Evolutionary conservation across 108 stramenopile species (phyloP).

Genomic region (Chaetoceros tenuissimus): DNA sequence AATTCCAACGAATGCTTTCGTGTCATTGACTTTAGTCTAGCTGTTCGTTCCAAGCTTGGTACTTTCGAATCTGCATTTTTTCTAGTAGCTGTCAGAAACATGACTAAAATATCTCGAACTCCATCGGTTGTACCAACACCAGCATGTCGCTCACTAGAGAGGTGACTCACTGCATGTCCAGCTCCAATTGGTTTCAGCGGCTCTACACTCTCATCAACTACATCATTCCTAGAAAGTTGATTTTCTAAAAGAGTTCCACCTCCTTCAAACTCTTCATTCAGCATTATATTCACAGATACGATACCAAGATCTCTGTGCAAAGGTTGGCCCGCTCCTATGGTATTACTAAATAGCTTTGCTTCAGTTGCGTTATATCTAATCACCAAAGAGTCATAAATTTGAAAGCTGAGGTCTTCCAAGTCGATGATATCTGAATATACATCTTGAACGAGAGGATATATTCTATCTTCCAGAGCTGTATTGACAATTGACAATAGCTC

Average conservation of each 20-base stretch:
- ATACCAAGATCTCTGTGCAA: constrained; percentile 65
- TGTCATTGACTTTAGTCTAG: too few relatives aligned
- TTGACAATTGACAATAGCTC: constrained; percentile 14
- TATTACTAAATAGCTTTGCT: constrained; percentile 10
- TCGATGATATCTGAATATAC: constrained; percentile 24
- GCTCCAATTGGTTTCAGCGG: constrained; percentile 39
- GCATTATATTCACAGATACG: constrained; percentile 55
- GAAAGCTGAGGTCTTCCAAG: constrained; percentile 8
- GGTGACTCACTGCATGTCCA: constrained; percentile 48
- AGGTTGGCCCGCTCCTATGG: constrained; percentile 50
- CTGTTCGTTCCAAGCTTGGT: too few relatives aligned
- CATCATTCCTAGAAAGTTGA: constrained; percentile 23
- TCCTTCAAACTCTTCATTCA: constrained; percentile 49
- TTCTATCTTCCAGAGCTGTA: constrained; percentile 18
- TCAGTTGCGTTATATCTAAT: constrained; percentile 65
- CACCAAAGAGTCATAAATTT: constrained; percentile 48
- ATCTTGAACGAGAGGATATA: constrained; percentile 51
- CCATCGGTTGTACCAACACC: constrained; percentile 42
- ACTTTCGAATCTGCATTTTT: too few relatives aligned
- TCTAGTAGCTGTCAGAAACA: constrained; percentile 69
- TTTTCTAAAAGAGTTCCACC: constrained; percentile 69
- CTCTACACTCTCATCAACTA: neutral
- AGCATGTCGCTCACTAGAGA: constrained; percentile 50
- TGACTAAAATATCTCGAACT: constrained; percentile 57
- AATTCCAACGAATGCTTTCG: too few relatives aligned